phyloP scores from a whole-genome alignment of 2,329 filamentous ascomycete species.

The Epicoccum sorghinum region DNA sequence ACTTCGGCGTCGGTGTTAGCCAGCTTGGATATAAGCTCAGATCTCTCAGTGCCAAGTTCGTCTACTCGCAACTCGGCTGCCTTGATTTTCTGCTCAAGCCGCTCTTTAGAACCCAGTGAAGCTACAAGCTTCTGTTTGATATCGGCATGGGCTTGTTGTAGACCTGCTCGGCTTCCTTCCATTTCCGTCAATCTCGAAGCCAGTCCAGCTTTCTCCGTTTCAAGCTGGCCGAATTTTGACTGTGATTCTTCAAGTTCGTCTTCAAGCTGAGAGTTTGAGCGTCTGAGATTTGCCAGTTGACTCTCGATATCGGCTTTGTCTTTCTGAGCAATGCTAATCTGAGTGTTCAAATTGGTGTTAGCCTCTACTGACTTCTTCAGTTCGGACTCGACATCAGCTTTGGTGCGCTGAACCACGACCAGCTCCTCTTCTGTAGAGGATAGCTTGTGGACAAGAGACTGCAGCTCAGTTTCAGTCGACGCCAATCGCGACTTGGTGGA shows the following conservation, averaged over 20 bases:
- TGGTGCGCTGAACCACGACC: constrained; percentile 19
- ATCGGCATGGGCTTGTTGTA: constrained; percentile 22
- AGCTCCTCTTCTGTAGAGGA: constrained; percentile 27
- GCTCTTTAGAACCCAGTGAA: background rate
- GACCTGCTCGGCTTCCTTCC: constrained; percentile 17
- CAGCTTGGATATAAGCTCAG: constrained; percentile 23
- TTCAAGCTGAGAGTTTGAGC: constrained; percentile 24
- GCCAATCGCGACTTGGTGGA: constrained; percentile 23
- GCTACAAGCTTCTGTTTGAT: constrained; percentile 6
- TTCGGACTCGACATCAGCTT: constrained; percentile 21
- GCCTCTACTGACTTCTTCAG: constrained; percentile 20
- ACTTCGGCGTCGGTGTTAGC: constrained; percentile 27
- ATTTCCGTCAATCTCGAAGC: constrained; percentile 17
- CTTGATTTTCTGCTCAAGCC: constrained; percentile 11
- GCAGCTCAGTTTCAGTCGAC: constrained; percentile 16
- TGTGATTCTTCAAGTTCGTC: constrained; percentile 22
- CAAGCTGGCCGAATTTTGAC: constrained; percentile 22
- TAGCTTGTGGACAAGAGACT: constrained; percentile 16
- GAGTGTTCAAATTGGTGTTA: constrained; percentile 27
- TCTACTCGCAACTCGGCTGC: constrained; percentile 14
- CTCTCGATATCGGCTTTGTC: constrained; percentile 16
- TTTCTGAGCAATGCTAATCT: constrained; percentile 23
- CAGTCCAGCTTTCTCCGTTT: constrained; percentile 25
- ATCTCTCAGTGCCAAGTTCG: constrained; percentile 19
- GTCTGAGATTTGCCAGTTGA: constrained; percentile 12